phyloP scores from a whole-genome alignment of 106 monocot species.

The Allium fistulosum region DNA sequence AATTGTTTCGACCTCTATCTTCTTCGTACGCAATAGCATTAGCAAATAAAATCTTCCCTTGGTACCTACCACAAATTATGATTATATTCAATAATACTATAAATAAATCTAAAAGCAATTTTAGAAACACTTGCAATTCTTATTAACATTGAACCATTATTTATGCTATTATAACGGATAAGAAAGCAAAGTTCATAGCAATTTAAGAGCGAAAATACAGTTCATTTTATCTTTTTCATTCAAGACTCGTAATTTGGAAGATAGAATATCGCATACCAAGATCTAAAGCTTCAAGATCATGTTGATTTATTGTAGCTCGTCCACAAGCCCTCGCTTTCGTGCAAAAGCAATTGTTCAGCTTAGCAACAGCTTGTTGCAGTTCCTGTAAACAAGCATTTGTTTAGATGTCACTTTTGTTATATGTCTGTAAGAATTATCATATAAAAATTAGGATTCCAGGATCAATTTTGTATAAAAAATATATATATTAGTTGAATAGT shows the following conservation, averaged over 20 bases:
- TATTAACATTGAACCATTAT: not conserved
- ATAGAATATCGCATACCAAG: slow-evolving; percentile 27
- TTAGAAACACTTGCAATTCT: not conserved
- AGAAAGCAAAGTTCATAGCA: not conserved
- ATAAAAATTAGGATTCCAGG: not conserved
- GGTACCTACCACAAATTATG: slow-evolving; percentile 20
- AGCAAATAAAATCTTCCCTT: slow-evolving; percentile 52
- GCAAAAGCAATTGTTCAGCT: slow-evolving; percentile 36
- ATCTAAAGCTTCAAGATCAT: slow-evolving; percentile 33
- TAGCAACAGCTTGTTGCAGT: slow-evolving; percentile 25
- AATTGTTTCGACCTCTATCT: slow-evolving; percentile 30
- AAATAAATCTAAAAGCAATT: not conserved
- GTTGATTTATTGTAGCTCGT: slow-evolving; percentile 21
- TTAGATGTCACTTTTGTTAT: not conserved
- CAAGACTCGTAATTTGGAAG: not conserved
- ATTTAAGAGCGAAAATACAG: not conserved
- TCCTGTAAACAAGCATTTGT: slow-evolving; percentile 18
- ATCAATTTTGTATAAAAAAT: not conserved
- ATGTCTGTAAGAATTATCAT: too few relatives aligned
- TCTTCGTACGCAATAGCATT: slow-evolving; percentile 48
- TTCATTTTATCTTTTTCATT: not conserved
- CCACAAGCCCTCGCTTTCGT: slow-evolving; percentile 6
- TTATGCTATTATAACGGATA: too few relatives aligned
- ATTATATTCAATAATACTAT: not conserved
- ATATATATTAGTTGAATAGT: not conserved